These are phyloP conservation scores for Globisporangium mamillatum DNA, from an alignment of 352 stramenopile genomes.

Conservation along the genomic window DNA sequence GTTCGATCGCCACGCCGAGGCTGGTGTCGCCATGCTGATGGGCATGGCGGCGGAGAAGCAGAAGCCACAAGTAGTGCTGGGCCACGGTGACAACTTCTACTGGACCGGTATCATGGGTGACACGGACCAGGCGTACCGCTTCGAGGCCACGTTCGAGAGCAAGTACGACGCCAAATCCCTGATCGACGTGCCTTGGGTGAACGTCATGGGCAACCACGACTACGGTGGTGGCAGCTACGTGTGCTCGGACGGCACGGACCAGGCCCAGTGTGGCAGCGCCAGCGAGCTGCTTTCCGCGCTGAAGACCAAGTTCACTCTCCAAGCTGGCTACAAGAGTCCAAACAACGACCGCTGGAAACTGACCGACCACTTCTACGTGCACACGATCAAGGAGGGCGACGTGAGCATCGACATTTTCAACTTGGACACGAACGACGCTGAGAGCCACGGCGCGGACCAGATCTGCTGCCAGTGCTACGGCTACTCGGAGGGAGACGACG, in stretches of 20 bases:
- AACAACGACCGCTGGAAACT: constrained; percentile 49
- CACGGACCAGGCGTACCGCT: constrained; percentile 38
- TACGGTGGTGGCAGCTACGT: constrained; percentile 59
- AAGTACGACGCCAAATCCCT: constrained; percentile 48
- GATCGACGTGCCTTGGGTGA: constrained; percentile 49
- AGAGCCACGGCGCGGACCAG: constrained; percentile 54
- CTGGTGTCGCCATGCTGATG: constrained; percentile 59
- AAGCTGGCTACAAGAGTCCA: constrained; percentile 40
- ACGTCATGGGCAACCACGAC: constrained; percentile 68
- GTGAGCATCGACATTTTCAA: constrained; percentile 54
- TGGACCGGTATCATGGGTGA: constrained; percentile 48
- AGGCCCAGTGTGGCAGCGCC: constrained; percentile 13
- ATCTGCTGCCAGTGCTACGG: constrained; percentile 85
- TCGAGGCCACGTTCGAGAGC: constrained; percentile 53
- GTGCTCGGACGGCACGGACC: constrained; percentile 3
- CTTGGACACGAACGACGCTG: constrained; percentile 47
- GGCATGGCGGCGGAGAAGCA: constrained; percentile 39
- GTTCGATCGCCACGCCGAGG: constrained; percentile 47
- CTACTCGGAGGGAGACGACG: constrained; percentile 44
- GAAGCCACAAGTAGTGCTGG: constrained; percentile 52
- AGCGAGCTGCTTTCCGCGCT: constrained; percentile 22
- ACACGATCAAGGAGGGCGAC: constrained; percentile 28
- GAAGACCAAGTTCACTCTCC: constrained; percentile 53
- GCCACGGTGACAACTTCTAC: constrained; percentile 72
- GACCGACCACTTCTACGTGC: constrained; percentile 46